These are phyloP conservation scores for Teunomyces barrocoloradensis DNA, from an alignment of 805 yeast species.

Conservation along the genomic window DNA sequence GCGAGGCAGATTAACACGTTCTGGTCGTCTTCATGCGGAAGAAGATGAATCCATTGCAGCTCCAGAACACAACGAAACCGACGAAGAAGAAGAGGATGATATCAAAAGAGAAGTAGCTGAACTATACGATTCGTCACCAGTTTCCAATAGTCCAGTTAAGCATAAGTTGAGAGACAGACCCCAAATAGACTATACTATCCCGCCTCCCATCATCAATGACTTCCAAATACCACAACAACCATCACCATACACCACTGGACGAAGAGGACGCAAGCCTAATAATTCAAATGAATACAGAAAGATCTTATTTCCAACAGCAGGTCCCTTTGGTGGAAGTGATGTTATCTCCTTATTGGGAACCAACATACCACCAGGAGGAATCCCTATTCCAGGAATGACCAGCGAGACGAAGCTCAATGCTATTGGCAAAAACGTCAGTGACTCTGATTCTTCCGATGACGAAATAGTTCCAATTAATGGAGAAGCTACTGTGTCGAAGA, in stretches of 20 bases:
- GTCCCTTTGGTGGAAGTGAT: constrained; percentile 98
- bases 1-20: constrained; percentile 17
- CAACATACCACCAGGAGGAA: constrained; percentile 52
- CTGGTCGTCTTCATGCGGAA: constrained; percentile 9
- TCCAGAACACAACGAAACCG: constrained; percentile 13
- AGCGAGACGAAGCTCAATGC: constrained; percentile 27
- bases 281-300: constrained; percentile 51
- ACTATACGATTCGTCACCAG: constrained; percentile 60
- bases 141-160: constrained; percentile 40
- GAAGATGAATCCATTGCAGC: constrained; percentile 5
- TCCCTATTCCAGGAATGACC: constrained; percentile 35
- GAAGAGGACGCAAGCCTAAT: constrained; percentile 28
- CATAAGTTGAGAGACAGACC: constrained; percentile 49
- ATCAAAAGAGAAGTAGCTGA: constrained; percentile 67
- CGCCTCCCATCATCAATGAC: constrained; percentile 69
- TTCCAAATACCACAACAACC: constrained; percentile 21
- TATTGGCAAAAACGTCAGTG: constrained; percentile 37
- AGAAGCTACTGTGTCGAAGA: constrained; percentile 37
- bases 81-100: constrained; percentile 29
- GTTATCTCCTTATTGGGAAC: constrained; percentile 80
- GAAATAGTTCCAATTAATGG: constrained; percentile 48
- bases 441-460: constrained; percentile 64
- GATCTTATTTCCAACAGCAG: constrained; percentile 87
- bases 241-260: constrained; percentile 26
- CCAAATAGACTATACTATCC: constrained; percentile 69